phyloP scores from a whole-genome alignment of 371 early-diverging fungal species.

The Rhizopus delemar region DNA sequence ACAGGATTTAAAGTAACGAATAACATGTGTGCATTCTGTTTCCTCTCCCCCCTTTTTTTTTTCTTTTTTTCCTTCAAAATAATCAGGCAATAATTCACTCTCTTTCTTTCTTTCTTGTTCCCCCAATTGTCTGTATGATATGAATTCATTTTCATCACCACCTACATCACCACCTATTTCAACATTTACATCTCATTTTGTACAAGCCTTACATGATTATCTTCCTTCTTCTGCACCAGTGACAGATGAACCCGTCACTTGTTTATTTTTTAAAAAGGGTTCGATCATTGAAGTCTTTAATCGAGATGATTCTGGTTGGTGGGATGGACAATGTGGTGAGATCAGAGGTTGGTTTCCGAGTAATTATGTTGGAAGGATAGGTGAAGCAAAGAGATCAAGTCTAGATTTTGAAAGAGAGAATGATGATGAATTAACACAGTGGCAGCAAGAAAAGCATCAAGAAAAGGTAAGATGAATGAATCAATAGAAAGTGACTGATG shows the following conservation, averaged over 20 bases:
- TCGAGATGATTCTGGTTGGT: slow-evolving; percentile 54
- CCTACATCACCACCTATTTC: slow-evolving; percentile 24
- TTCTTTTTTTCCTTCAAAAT: background rate
- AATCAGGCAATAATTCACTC: background rate
- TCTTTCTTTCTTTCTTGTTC: background rate
- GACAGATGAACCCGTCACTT: slow-evolving; percentile 40
- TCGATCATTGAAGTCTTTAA: slow-evolving; percentile 56
- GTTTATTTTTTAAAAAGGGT: slow-evolving; percentile 48
- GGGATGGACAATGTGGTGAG: slow-evolving; percentile 53
- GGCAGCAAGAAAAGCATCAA: slow-evolving; percentile 21
- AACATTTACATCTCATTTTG: slow-evolving; percentile 43
- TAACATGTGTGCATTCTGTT: background rate
- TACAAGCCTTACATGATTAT: slow-evolving; percentile 53
- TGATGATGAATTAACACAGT: slow-evolving; percentile 30
- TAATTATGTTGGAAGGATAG: slow-evolving; percentile 52
- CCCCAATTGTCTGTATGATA: background rate
- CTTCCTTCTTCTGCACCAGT: slow-evolving; percentile 37
- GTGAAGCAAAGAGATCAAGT: slow-evolving; percentile 36
- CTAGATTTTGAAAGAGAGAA: slow-evolving; percentile 45
- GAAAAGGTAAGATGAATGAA: slow-evolving; percentile 16
- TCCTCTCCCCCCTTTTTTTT: background rate
- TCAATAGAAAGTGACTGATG: too few relatives aligned
- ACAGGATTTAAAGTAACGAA: background rate
- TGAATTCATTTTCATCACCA: slow-evolving; percentile 6
- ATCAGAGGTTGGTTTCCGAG: slow-evolving; percentile 56